Percentiles rank a stretch among this genome's conserved stretches.
These are phyloP conservation scores for Colletotrichum falcatum DNA, from an alignment of 2,329 filamentous ascomycete genomes.

Conservation along the genomic window DNA sequence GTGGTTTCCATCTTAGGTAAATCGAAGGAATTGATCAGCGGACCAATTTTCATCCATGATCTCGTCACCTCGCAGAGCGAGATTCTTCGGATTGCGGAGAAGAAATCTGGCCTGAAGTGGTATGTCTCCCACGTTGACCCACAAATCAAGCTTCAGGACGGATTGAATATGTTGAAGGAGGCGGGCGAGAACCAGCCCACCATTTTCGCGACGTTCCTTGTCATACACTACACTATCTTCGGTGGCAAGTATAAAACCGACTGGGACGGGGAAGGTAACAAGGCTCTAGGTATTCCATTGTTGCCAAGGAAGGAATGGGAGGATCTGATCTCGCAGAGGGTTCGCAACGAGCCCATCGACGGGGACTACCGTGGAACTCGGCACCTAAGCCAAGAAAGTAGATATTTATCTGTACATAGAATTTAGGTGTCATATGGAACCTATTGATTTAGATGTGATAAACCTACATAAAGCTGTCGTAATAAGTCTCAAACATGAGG, in stretches of 20 bases:
- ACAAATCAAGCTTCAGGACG: not conserved
- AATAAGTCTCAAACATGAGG: no score
- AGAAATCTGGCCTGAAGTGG: conserved; percentile 37
- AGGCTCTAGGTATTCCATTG: not conserved
- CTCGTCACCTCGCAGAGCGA: conserved; percentile 63
- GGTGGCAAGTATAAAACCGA: conserved; percentile 6
- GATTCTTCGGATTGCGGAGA: conserved; percentile 52
- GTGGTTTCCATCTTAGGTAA: conserved; percentile 59
- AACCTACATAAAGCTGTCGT: no score
- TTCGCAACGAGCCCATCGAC: conserved; percentile 16
- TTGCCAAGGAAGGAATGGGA: not conserved
- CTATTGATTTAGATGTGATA: no score
- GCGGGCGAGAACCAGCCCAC: not conserved
- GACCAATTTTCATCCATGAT: conserved; percentile 63
- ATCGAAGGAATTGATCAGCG: conserved; percentile 62
- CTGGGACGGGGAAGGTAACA: conserved; percentile 14
- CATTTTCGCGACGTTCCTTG: conserved; percentile 5
- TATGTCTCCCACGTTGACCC: not conserved
- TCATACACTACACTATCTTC: conserved; percentile 17
- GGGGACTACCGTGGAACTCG: conserved; percentile 26
- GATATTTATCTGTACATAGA: no score
- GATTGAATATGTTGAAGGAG: conserved; percentile 5
- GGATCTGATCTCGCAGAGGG: conserved; percentile 13
- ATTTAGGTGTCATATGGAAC: no score
- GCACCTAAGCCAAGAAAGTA: conserved; percentile 12